Conservation (phyloP, 768 basidiomycete species). For the Suillus americanus region DNA sequence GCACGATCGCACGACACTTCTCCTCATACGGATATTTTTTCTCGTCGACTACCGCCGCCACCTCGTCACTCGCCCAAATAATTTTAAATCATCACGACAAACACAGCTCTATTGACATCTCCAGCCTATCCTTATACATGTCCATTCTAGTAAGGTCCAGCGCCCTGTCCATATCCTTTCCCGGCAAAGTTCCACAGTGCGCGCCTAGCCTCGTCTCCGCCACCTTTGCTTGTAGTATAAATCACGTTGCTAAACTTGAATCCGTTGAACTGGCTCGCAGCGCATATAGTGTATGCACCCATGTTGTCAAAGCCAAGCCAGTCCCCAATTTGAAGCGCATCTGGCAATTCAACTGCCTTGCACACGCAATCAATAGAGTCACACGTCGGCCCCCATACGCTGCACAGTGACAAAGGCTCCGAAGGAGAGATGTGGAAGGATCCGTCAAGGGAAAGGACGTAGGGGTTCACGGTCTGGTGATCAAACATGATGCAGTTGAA, state of each 20-base stretch:
- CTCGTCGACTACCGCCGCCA: not conserved
- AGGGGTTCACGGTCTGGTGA: constrained; percentile 89
- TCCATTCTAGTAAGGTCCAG: constrained; percentile 8
- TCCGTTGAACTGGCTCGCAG: constrained; percentile 94
- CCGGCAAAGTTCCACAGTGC: constrained; percentile 51
- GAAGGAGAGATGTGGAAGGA: constrained; percentile 47
- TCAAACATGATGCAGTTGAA: constrained; percentile 98
- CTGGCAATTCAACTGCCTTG: constrained; percentile 59
- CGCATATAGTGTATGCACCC: constrained; percentile 99
- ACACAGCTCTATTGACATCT: not conserved
- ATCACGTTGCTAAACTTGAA: constrained; percentile 79
- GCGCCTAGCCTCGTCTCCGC: constrained; percentile 49
- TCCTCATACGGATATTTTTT: not conserved
- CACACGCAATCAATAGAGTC: constrained; percentile 96
- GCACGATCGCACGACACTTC: not conserved
- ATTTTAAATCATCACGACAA: not conserved
- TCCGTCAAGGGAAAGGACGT: constrained; percentile 67
- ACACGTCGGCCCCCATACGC: constrained; percentile 98
- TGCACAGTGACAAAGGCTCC: constrained; percentile 52
- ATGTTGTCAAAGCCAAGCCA: constrained; percentile 98
- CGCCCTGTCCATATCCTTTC: constrained; percentile 38
- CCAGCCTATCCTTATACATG: not conserved
- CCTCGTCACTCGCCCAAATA: not conserved
- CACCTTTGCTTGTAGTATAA: constrained; percentile 69
- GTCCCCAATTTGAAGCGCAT: constrained; percentile 82